Base-by-base conservation (phyloP, 805 yeast genomes). In the Candida odintsovae region DNA sequence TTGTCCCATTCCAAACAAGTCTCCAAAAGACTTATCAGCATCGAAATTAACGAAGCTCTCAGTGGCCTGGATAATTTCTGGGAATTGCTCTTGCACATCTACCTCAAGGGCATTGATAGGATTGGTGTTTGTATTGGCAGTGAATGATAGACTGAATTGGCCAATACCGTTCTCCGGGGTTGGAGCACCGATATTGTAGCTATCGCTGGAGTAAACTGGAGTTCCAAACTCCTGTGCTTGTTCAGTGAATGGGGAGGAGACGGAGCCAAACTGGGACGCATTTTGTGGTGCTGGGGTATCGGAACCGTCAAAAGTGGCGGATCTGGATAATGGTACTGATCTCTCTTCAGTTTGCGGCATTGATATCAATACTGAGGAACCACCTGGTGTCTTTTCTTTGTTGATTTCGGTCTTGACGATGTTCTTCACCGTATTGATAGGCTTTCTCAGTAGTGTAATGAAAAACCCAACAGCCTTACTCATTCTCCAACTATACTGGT, bases 401-500 rank as follows among this genome's bases (percentile, higher is more conserved):
- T 52, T 50, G 38, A 50, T 55, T 16, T 56, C 59, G 4, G 58
- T 50, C 35, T 51, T 53, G 7, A 54, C 63, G 26, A 55, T 41
- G n/a, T 46, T 50, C 48, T 58, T 56, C 4, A 55, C 55, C 15
- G 44, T 47, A 40, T 53, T 54, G 18, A 58, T 56, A 1, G 65
- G 70, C 38, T 61, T 69, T 49, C 58, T 65, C 41, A 71, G 48
- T 26, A 71, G 50, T 0, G 72, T 67, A 25, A 71, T 63, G 42
- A 71, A 71, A 49, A 71, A 71, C 1, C 68, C 68, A 2, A 71
- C 70, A 9, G 86, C 82, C 54, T 81, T 82, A 33, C 78, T 70
- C 58, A 83, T 72, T 63, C 85, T 75, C 80, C 83, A 80, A 2
- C 89, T 85, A 57, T 81, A 82, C 48, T 78, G 80, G 57, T 82